A percentile compares a stretch with the other conserved stretches of the same genome.
Evolutionary conservation across 1,139 yeast genomes (phyloP).

Genomic region (Candida mesenterica): DNA sequence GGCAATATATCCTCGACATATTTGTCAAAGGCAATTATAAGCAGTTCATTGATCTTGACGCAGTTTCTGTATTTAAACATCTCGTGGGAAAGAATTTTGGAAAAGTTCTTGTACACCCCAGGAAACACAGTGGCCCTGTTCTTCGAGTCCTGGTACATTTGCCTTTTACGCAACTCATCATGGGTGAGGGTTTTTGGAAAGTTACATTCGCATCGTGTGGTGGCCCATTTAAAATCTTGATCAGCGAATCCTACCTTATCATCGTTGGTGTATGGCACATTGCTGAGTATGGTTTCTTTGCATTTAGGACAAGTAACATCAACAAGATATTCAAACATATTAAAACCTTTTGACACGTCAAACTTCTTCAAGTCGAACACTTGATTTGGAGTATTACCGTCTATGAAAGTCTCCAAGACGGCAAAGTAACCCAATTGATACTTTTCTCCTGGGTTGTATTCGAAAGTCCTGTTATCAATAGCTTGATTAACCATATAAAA

Average conservation of each 20-base stretch:
- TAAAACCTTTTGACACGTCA: slow-evolving; percentile 2
- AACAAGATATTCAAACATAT: slow-evolving; percentile 8
- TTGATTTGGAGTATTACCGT: slow-evolving; percentile 4
- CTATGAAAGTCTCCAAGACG: slow-evolving; percentile 2
- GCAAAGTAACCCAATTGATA: slow-evolving; percentile 2
- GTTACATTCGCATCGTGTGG: not conserved
- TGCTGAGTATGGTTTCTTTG: slow-evolving; percentile 7
- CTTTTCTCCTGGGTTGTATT: slow-evolving; percentile 13
- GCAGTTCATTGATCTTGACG: not conserved
- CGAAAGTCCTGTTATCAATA: slow-evolving; percentile 19
- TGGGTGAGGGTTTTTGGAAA: slow-evolving; percentile 12
- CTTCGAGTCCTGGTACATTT: slow-evolving; percentile 21
- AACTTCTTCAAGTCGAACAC: slow-evolving; percentile 3
- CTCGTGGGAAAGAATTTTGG: slow-evolving; percentile 6
- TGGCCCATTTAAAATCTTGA: not conserved
- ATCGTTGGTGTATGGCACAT: slow-evolving; percentile 17
- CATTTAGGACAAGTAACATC: slow-evolving; percentile 21
- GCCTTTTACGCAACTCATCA: slow-evolving; percentile 21
- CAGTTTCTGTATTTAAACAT: not conserved
- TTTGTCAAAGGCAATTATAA: not conserved
- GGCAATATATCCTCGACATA: not conserved
- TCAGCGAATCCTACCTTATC: slow-evolving; percentile 25
- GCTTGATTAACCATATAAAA: slow-evolving; percentile 17
- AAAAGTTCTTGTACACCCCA: slow-evolving; percentile 6
- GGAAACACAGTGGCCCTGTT: slow-evolving; percentile 12